Conservation (phyloP, 2,329 filamentous ascomycete genomes). For the Colletotrichum lentis region DNA sequence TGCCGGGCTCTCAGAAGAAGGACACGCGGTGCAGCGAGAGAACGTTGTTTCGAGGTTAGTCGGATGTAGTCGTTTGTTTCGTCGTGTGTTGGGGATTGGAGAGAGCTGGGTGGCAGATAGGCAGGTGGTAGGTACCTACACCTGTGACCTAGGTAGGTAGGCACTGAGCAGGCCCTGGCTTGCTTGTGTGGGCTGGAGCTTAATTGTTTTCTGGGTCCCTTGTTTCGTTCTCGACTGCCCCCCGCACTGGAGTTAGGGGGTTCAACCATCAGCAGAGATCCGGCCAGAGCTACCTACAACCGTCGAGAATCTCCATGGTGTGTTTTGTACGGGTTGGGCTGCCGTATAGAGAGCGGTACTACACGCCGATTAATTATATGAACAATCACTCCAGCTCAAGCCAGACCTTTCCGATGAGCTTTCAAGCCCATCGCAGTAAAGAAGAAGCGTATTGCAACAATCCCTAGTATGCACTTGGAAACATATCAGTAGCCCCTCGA, state of each 20-base stretch:
- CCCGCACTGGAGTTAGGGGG: slow-evolving; percentile 21
- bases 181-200: slow-evolving; percentile 31
- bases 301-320: not conserved
- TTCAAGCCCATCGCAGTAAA: not conserved
- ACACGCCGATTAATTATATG: not conserved
- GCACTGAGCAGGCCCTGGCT: too few species aligned
- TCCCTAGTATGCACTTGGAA: not conserved
- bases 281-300: not conserved
- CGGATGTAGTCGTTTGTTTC: slow-evolving; percentile 1
- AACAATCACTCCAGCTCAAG: slow-evolving; percentile 20
- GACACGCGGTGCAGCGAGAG: not conserved
- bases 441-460: slow-evolving; percentile 2
- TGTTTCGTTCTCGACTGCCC: slow-evolving; percentile 13
- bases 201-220: slow-evolving; percentile 30
- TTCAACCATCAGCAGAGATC: not conserved
- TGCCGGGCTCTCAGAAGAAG: not conserved
- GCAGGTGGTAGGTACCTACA: not conserved
- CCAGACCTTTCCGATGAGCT: slow-evolving; percentile 12
- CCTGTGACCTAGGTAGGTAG: not conserved
- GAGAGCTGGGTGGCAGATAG: slow-evolving; percentile 24
- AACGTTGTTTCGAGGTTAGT: not conserved
- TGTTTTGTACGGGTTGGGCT: slow-evolving; percentile 1
- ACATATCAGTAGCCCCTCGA: not conserved
- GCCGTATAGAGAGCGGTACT: slow-evolving; percentile 6
- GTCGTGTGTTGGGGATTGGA: slow-evolving; percentile 23